These are phyloP conservation scores for Hypocrella siamensis DNA, from an alignment of 2,329 filamentous ascomycete species.

Conservation along the genomic window DNA sequence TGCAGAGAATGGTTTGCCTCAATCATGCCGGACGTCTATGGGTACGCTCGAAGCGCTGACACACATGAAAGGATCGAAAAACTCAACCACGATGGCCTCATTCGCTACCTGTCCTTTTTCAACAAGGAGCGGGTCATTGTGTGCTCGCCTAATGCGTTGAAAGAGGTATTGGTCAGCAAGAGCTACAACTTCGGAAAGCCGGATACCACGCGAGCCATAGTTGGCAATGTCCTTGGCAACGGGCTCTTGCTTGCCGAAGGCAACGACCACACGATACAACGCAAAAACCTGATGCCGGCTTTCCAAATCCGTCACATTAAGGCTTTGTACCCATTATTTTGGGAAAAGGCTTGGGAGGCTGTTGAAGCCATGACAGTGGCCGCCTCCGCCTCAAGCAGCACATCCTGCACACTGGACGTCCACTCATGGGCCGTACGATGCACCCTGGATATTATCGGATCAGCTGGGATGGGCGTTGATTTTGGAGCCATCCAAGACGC, in stretches of 20 bases:
- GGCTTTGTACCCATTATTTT: slow-evolving; percentile 17
- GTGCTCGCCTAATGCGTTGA: slow-evolving; percentile 42
- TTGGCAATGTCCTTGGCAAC: slow-evolving; percentile 69
- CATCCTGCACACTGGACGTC: slow-evolving; percentile 7
- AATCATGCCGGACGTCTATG: background rate
- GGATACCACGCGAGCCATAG: slow-evolving; percentile 40
- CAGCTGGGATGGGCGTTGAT: slow-evolving; percentile 17
- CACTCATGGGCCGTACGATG: slow-evolving; percentile 10
- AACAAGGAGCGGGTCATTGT: slow-evolving; percentile 41
- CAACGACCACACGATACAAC: slow-evolving; percentile 16
- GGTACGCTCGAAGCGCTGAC: background rate
- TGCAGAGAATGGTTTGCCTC: background rate
- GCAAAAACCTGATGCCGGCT: slow-evolving; percentile 15
- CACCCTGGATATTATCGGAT: slow-evolving; percentile 20
- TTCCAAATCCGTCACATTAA: slow-evolving; percentile 18
- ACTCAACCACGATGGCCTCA: slow-evolving; percentile 47
- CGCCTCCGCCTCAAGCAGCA: slow-evolving; percentile 3
- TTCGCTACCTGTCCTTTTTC: slow-evolving; percentile 43
- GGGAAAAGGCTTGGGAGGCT: slow-evolving; percentile 14
- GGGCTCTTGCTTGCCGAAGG: slow-evolving; percentile 15
- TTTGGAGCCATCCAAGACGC: slow-evolving; percentile 16
- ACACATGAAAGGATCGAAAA: slow-evolving; percentile 30
- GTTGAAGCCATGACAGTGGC: slow-evolving; percentile 3
- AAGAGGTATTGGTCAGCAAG: slow-evolving; percentile 47
- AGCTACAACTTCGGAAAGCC: slow-evolving; percentile 55